Base-by-base conservation (phyloP, 768 basidiomycete species). In the Auriscalpium orientale region DNA sequence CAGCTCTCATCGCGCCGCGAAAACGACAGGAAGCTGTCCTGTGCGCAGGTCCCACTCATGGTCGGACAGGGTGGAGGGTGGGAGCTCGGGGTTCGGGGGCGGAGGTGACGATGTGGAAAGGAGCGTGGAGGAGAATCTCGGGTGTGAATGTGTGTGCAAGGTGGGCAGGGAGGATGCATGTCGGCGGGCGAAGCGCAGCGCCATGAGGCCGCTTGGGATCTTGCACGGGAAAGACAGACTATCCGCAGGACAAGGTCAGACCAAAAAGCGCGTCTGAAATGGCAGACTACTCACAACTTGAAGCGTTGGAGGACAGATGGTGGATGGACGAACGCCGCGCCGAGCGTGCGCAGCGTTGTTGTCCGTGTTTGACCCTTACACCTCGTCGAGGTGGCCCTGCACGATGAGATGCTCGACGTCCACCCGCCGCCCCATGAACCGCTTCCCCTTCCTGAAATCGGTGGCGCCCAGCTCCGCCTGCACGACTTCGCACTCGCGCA, bases 391-490 rank as follows among this genome's bases (percentile, higher is more conserved):
- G 69, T 87, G 95, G 4, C 95, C 95, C 66, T 94, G 90, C 1
- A 95, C 85, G 62, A 98, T 91, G 62, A 98, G 77, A 68, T 95
- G 87, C 68, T 99, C 97, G 58, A 99, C 86, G 67, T 95, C 92
- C 8, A 88, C 81, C 62, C 91, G 75, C 38, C 90, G 77, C 51
- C 98, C 86, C 78, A 94, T 85, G 64, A 91, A 95, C 59, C 95
- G 74, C 70, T 92, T 87, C 0, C 94, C 95, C 69, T 86, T 89
- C 66, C 81, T 80, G 66, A 98, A 94, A 68, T 95, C 88, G 56
- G 98, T 86, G 55, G 81, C 86, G 9, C 97, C 97, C 55, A 87
- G 74, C 71, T 97, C 93, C 1, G 95, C 92, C 69, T 93, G 87
- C 18, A 99, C 91, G 51, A 87, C 82, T 2, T 95, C 95, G 61